These are phyloP conservation scores for Coemansia sp. DNA, from an alignment of 192 early-diverging fungal genomes.

Conservation along the genomic window DNA sequence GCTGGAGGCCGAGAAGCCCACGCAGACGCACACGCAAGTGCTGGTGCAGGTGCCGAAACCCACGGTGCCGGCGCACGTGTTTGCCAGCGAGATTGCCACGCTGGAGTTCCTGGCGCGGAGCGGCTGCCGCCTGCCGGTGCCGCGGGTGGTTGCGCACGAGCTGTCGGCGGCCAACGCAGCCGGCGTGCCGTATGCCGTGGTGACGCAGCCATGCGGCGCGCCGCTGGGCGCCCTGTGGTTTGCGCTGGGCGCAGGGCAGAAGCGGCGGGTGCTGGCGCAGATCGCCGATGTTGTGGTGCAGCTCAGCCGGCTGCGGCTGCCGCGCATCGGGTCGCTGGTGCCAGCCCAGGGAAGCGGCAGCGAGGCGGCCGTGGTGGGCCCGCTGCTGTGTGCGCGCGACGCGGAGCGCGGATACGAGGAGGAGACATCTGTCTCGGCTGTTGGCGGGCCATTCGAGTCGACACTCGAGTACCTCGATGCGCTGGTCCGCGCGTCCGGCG, in stretches of 20 bases:
- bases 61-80: constrained; percentile 15
- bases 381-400: constrained; percentile 35
- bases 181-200: constrained; percentile 41
- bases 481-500: constrained; percentile 29
- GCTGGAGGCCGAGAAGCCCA: background rate
- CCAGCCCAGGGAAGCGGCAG: constrained; percentile 1
- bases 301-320: constrained; percentile 28
- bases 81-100: constrained; percentile 44
- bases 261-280: constrained; percentile 32
- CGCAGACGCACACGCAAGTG: constrained; percentile 3
- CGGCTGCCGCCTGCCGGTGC: constrained; percentile 12
- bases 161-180: constrained; percentile 31
- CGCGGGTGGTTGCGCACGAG: constrained; percentile 16
- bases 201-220: constrained; percentile 11
- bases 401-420: constrained; percentile 23
- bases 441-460: constrained; percentile 22
- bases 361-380: constrained; percentile 17
- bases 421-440: background rate
- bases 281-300: constrained; percentile 38
- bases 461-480: constrained; percentile 21
- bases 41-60: constrained; percentile 38
- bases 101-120: constrained; percentile 30
- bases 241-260: constrained; percentile 11
- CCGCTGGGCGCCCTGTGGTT: constrained; percentile 27
- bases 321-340: constrained; percentile 29